Conservation (phyloP, 768 basidiomycete species). For the Termitomyces sp. region DNA sequence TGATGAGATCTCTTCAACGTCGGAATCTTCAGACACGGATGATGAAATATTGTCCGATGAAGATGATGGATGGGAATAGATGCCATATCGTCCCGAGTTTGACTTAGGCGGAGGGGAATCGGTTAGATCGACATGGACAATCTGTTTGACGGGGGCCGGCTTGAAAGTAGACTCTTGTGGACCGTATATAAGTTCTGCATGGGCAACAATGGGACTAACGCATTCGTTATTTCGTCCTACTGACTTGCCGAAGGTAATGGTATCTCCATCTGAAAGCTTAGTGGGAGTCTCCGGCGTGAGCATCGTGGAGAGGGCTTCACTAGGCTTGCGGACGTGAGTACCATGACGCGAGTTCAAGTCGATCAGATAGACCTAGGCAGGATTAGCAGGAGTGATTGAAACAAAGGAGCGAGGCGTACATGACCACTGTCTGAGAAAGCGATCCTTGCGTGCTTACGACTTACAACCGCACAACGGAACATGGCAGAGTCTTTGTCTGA, state of each 20-base stretch:
- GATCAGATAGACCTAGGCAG: constrained; percentile 58
- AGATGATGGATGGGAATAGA: constrained; percentile 40
- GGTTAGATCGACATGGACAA: constrained; percentile 6
- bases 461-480: constrained; percentile 77
- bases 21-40: constrained; percentile 39
- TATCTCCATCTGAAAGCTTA: constrained; percentile 61
- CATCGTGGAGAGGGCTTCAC: constrained; percentile 42
- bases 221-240: constrained; percentile 60
- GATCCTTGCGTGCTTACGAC: constrained; percentile 75
- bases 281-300: constrained; percentile 55
- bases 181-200: constrained; percentile 49
- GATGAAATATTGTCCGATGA: constrained; percentile 38
- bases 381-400: constrained; percentile 7
- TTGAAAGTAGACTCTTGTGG: constrained; percentile 15
- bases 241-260: constrained; percentile 73
- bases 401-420: constrained; percentile 36
- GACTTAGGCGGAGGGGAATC: constrained; percentile 16
- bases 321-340: constrained; percentile 57
- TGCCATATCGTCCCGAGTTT: constrained; percentile 60
- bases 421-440: constrained; percentile 66
- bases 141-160: constrained; percentile 23
- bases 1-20: constrained; percentile 41
- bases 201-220: constrained; percentile 60
- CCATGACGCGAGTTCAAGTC: constrained; percentile 78
- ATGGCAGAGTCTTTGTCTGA: constrained; percentile 44